These are phyloP conservation scores for Przewalskia tangutica DNA, from an alignment of 257 asterid species.

Conservation along the genomic window DNA sequence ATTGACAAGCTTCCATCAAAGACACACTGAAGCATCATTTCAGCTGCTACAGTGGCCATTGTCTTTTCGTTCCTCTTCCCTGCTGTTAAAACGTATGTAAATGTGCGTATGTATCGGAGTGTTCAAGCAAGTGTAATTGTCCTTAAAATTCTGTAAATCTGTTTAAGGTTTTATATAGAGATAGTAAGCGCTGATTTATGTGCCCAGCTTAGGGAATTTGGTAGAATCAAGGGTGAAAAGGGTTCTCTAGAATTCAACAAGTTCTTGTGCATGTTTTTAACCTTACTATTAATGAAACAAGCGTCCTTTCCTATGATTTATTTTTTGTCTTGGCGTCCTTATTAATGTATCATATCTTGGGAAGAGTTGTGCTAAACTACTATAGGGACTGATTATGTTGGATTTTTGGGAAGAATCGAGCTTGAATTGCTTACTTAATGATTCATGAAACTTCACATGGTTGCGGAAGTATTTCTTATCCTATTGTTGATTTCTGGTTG, in stretches of 20 bases:
- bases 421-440: no score
- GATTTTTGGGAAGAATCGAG: no score
- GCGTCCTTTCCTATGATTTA: background rate
- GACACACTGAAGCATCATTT: conserved; percentile 6
- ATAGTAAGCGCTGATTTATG: background rate
- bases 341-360: no score
- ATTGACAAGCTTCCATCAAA: conserved; percentile 16
- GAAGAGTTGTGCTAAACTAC: no score
- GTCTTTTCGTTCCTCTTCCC: background rate
- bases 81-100: background rate
- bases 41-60: conserved; percentile 11
- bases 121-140: background rate
- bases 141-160: background rate
- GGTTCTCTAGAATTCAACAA: background rate
- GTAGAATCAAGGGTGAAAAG: background rate
- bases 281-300: background rate
- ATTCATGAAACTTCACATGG: no score
- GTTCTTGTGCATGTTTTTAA: background rate
- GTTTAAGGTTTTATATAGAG: background rate
- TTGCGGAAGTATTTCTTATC: no score
- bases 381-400: no score
- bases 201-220: background rate
- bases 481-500: no score
- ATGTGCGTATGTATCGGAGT: background rate
- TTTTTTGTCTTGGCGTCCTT: background rate